These are phyloP conservation scores for Escovopsis weberi DNA, from an alignment of 2,329 filamentous ascomycete genomes.

Conservation along the genomic window DNA sequence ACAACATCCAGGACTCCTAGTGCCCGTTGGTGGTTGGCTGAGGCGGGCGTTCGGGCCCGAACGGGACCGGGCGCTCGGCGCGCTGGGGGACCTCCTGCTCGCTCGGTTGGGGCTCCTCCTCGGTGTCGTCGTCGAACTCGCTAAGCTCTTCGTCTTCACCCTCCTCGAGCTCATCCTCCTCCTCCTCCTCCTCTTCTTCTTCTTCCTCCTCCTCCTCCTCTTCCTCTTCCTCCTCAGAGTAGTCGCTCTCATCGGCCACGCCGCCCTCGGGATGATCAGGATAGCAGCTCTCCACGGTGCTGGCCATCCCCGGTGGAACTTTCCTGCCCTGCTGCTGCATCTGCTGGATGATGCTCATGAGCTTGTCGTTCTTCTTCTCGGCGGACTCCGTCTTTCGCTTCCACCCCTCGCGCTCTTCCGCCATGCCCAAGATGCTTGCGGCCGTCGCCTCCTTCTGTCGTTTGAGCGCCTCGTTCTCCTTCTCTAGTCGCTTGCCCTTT, in stretches of 20 bases:
- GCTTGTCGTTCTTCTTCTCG: constrained; percentile 70
- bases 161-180: constrained; percentile 19
- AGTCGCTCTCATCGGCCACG: constrained; percentile 48
- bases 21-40: constrained; percentile 29
- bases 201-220: constrained; percentile 35
- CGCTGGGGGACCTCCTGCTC: constrained; percentile 11
- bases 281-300: constrained; percentile 45
- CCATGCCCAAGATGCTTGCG: constrained; percentile 93
- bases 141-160: constrained; percentile 48
- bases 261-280: constrained; percentile 33
- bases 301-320: constrained; percentile 47
- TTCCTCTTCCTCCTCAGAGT: constrained; percentile 47
- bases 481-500: constrained; percentile 92
- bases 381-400: constrained; percentile 45
- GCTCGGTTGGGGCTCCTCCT: constrained; percentile 30
- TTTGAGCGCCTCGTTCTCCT: constrained; percentile 83
- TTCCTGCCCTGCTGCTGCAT: constrained; percentile 93
- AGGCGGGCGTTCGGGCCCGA: constrained; percentile 35
- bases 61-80: constrained; percentile 22
- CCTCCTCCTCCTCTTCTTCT: constrained; percentile 11
- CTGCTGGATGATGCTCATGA: constrained; percentile 86
- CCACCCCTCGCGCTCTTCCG: constrained; percentile 77
- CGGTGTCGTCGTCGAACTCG: constrained; percentile 49
- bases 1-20: constrained; percentile 18
- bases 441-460: constrained; percentile 89